Conservation (phyloP, 2,329 filamentous ascomycete genomes). For the Hymenoscyphus albidus region DNA sequence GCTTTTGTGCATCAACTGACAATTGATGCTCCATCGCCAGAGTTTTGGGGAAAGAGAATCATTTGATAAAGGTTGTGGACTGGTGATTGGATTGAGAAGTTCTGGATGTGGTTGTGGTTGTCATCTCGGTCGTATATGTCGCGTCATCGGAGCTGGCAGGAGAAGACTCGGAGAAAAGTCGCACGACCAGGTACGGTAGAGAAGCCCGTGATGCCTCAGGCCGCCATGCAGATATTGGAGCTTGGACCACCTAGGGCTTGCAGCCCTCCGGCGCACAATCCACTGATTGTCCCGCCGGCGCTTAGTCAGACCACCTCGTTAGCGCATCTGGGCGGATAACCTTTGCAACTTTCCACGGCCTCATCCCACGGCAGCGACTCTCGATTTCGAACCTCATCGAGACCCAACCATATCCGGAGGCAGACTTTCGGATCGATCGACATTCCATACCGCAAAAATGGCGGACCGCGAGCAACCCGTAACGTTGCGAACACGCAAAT, state of each 20-base stretch:
- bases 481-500: slow-evolving; percentile 97
- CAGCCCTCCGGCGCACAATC: slow-evolving; percentile 11
- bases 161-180: background rate
- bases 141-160: no score
- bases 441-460: slow-evolving; percentile 64
- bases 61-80: background rate
- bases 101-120: no score
- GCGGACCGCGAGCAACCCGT: slow-evolving; percentile 75
- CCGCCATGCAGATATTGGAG: background rate
- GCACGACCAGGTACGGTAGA: background rate
- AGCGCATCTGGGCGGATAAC: slow-evolving; percentile 21
- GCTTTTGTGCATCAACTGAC: slow-evolving; percentile 29
- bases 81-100: slow-evolving; percentile 7
- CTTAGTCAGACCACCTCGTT: slow-evolving; percentile 20
- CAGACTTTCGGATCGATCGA: slow-evolving; percentile 31
- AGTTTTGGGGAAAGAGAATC: slow-evolving; percentile 13
- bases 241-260: slow-evolving; percentile 19
- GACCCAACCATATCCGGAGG: slow-evolving; percentile 31
- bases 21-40: slow-evolving; percentile 29
- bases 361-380: slow-evolving; percentile 22
- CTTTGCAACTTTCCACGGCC: slow-evolving; percentile 22
- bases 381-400: slow-evolving; percentile 28
- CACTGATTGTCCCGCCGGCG: slow-evolving; percentile 16
- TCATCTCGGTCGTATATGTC: no score
- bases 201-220: background rate